Evolutionary conservation across 805 yeast genomes (phyloP), one percentile per base, ranked within the genome.

Genomic region (Wickerhamomyces canadensis): DNA sequence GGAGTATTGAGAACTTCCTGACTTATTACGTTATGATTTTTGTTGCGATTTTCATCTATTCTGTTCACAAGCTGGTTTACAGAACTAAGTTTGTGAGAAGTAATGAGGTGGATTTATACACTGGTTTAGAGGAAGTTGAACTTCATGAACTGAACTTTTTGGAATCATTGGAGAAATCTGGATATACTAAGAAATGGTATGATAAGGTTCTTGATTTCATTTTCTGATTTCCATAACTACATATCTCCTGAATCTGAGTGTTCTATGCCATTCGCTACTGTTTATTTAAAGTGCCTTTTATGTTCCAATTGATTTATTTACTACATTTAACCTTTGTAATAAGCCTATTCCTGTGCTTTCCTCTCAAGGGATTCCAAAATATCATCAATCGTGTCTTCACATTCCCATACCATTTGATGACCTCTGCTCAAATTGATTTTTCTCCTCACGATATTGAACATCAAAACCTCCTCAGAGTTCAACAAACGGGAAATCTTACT

Each of bases 1-100:
- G 88, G 84, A 55, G 66, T 14, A 67, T 69, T 14, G 67, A 75
- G 40, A 62, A 68, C 11, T 84, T 84, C 59, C 65, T 82, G 48
- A 80, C 74, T 56, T 72, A 72, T 50, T 84, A 84, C 52, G 64
- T 84, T 42, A 81, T 82, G 85, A 66, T 83, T 12, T 80, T 82
- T 36, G 52, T 75, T 31, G 68, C 66, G 36, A 48, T 74, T 17
- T 64, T 49, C 4, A 58, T 72, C 12, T 76, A 60, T 40, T 12
- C 69, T 8, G 55, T 57, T 27, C 75, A 80, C 68, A 76, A 77
- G 46, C 33, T 74, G 9, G 35, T 61, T 40, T 62, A 62, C 36
- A 65, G 67, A 37, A 70, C 77, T 17, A 64, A 64, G 34, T 57
- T 67, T 47, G 60, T 60, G 34, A 52, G 59, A 6, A 67, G 71